Percentiles rank a stretch among this genome's conserved stretches.
Conservation (phyloP, 129 eudicot species). For the Mikania micrantha region DNA sequence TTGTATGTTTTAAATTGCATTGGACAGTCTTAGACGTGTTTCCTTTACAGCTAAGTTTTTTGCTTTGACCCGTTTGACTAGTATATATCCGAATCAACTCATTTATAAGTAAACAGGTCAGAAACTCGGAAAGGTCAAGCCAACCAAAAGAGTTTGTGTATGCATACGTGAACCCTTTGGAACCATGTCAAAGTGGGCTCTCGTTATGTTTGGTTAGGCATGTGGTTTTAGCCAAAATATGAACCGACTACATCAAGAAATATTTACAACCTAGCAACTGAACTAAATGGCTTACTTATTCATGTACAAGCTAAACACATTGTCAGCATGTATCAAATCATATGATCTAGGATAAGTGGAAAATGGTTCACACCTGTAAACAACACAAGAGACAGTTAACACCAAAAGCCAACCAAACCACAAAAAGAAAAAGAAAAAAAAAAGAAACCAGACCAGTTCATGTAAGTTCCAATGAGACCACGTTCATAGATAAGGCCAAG, state of each 20-base stretch:
- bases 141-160: neutral
- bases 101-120: neutral
- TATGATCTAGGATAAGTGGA: slow-evolving; percentile 50
- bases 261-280: neutral
- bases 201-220: neutral
- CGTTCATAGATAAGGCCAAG: slow-evolving; percentile 31
- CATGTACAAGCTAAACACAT: slow-evolving; percentile 37
- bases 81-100: neutral
- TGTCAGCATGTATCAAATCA: slow-evolving; percentile 42
- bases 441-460: slow-evolving; percentile 26
- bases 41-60: neutral
- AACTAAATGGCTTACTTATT: slow-evolving; percentile 30
- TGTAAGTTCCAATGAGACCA: slow-evolving; percentile 34
- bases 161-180: neutral
- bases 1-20: neutral
- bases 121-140: neutral
- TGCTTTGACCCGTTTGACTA: neutral
- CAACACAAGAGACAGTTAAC: neutral
- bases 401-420: neutral
- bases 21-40: neutral
- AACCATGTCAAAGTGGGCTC: neutral
- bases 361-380: slow-evolving; percentile 46
- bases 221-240: neutral
- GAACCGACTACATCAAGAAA: neutral
- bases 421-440: neutral